Evolutionary conservation across 345 rosid genomes (phyloP).

Genomic region (Eucalyptus cloeziana): DNA sequence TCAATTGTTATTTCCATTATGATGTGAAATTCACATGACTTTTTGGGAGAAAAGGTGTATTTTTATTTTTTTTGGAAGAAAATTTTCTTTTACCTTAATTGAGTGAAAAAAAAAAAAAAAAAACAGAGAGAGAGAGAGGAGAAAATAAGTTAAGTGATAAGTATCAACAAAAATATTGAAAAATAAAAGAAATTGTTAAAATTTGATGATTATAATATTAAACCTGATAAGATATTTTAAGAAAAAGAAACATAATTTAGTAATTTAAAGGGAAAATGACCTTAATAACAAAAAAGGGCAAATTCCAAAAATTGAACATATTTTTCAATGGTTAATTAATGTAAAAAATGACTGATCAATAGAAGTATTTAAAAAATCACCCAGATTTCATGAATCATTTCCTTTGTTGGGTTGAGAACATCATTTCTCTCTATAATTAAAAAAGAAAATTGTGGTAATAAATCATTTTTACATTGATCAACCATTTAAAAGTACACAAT

Average conservation of each 20-base stretch:
- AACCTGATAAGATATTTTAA: background rate
- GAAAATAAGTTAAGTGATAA: background rate
- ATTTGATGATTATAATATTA: background rate
- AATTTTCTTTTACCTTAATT: background rate
- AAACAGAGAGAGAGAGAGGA: fast-evolving
- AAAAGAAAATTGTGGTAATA: too few species aligned
- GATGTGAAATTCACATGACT: background rate
- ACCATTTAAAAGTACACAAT: background rate
- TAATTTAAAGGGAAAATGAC: background rate
- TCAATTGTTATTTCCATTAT: background rate
- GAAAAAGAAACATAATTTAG: background rate
- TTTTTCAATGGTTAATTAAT: background rate
- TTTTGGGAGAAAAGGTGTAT: background rate
- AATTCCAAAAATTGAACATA: background rate
- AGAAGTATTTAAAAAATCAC: background rate
- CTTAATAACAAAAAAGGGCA: background rate
- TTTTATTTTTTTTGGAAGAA: background rate
- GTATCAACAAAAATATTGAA: background rate
- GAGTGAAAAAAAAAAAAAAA: background rate
- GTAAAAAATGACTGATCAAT: background rate
- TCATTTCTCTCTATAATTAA: background rate
- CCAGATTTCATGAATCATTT: background rate
- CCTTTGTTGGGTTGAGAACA: background rate
- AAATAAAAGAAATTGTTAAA: background rate
- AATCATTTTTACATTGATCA: background rate